Evolutionary conservation across 2,329 filamentous ascomycete species (phyloP), one percentile per base, ranked within the genome.

Genomic region (Penicillium sclerotiorum): DNA sequence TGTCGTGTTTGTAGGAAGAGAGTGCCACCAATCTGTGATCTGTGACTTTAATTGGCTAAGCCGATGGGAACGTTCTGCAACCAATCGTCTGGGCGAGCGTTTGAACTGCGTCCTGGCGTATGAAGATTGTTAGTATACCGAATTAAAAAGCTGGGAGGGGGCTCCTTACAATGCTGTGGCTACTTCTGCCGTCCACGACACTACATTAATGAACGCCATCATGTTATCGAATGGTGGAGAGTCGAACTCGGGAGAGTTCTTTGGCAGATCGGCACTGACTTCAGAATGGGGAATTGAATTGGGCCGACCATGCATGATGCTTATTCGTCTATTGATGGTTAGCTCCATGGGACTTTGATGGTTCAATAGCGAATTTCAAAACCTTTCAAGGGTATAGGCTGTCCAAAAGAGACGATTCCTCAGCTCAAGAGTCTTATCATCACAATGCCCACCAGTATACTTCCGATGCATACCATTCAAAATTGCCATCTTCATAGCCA

Each of bases 391-490:
- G 0, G 78, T 78, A 55, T 82, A 82, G 0, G 72, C 73, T 1
- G 78, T 80, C 80, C 80, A 82, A 69, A 80, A 82, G 3, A 82
- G 74, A 2, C 80, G 72, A 55, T 80, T 81, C 17, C 80, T 69
- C 4, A 74, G 74, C 64, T 82, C 79, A n/a, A 77, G 68, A 40
- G 77, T 74, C 22, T 70, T 69, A 11, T 72, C 64, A 42, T 78
- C 74, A 17, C 80, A 67, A 0, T 71, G 74, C 22, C 73, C 70
- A 1, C 74, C 76, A 0, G 71, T 62, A 50, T 76, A 78, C 43
- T 71, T 77, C 36, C 80, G 70, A 55, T 83, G 80, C 80, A 83
- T 81, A 4, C 80, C 80, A 55, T 83, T 83, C 52, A 82, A 80
- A 12, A 83, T 81, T 0, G 80, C 80, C 56, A 83, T 71, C 50